These are phyloP conservation scores for Plasmodium relictum DNA, from an alignment of 169 alveolate species.

Conservation along the genomic window DNA sequence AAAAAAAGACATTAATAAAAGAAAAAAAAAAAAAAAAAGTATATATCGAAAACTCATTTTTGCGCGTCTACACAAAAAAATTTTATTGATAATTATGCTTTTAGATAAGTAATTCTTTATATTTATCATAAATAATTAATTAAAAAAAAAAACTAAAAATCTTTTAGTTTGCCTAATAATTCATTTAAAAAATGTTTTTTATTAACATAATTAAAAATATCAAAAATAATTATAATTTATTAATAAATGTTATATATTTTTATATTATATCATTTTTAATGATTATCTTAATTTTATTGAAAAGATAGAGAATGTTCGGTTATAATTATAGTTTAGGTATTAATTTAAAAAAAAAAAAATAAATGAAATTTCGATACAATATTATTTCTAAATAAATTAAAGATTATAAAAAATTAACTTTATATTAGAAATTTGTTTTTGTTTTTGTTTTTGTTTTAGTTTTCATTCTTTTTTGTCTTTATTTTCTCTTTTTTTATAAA, in stretches of 20 bases:
- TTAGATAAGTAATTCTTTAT: conserved; percentile 9
- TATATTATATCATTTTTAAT: neutral
- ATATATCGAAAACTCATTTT: conserved; percentile 15
- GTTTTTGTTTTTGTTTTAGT: conserved; percentile 2
- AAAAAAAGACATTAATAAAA: conserved; percentile 49
- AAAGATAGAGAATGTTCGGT: no score
- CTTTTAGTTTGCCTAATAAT: neutral
- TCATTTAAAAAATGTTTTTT: neutral
- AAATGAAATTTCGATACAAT: no score
- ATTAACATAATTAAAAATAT: neutral
- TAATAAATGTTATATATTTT: neutral
- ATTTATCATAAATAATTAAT: neutral
- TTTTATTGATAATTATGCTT: conserved; percentile 1
- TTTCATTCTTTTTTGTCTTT: neutral
- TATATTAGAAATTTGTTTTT: neutral
- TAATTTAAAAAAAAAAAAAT: no score
- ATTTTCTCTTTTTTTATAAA: neutral
- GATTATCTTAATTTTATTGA: no score
- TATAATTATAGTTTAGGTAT: no score
- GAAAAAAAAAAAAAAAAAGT: conserved; percentile 16
- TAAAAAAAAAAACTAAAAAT: neutral
- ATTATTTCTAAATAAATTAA: no score
- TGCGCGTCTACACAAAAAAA: conserved; percentile 50
- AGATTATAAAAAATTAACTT: no score
- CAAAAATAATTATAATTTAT: neutral